Percentiles rank a stretch among this genome's conserved stretches.
Conservation (phyloP, 2,329 filamentous ascomycete species). For the Lachnum nothofagi region DNA sequence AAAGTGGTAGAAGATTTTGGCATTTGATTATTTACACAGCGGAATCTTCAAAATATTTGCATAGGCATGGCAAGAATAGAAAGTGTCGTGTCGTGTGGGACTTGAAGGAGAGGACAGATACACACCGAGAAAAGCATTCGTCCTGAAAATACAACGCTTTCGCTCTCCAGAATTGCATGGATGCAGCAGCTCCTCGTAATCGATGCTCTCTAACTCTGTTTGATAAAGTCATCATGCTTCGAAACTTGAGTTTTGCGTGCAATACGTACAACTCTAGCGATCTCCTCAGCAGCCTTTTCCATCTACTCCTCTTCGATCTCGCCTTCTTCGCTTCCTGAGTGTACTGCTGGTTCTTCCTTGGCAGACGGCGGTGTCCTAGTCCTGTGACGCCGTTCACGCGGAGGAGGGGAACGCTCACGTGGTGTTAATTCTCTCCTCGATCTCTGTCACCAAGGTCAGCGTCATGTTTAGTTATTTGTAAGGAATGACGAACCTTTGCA, state of each 20-base stretch:
- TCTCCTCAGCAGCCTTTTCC: slow-evolving; percentile 1
- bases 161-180: background rate
- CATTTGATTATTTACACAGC: slow-evolving; percentile 18
- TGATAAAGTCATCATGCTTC: slow-evolving; percentile 32
- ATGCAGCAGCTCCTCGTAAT: slow-evolving; percentile 1
- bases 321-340: slow-evolving; percentile 89
- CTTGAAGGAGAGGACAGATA: slow-evolving; percentile 26
- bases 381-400: slow-evolving; percentile 51
- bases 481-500: slow-evolving; percentile 53
- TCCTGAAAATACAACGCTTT: slow-evolving; percentile 6
- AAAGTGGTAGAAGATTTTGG: slow-evolving; percentile 13
- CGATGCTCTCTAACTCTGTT: slow-evolving; percentile 16
- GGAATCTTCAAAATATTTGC: background rate
- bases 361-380: slow-evolving; percentile 50
- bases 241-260: slow-evolving; percentile 24
- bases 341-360: slow-evolving; percentile 42
- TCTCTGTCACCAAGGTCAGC: too few species aligned
- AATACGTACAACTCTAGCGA: slow-evolving; percentile 34
- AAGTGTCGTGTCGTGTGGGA: slow-evolving; percentile 8
- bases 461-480: too few species aligned
- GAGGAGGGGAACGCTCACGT: slow-evolving; percentile 56
- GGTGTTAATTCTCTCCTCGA: slow-evolving; percentile 51
- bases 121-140: slow-evolving; percentile 23
- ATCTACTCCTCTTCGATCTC: slow-evolving; percentile 81
- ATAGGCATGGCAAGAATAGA: background rate